Conservation (phyloP, 2,329 filamentous ascomycete species). For the Chalaropsis thielavioides region DNA sequence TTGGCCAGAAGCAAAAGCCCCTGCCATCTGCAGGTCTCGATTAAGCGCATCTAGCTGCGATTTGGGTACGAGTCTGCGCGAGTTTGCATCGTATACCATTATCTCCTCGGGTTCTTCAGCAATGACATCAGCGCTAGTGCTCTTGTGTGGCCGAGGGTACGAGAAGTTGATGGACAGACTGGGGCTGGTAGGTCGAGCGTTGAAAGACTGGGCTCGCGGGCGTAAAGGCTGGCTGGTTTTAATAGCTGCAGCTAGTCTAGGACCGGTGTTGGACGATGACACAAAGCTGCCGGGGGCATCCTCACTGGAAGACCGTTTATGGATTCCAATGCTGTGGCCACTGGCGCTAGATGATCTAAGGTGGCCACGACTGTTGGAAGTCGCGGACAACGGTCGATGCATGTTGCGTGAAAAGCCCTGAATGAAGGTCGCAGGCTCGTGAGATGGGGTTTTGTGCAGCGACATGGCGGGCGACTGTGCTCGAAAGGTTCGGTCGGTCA, state of each 20-base stretch:
- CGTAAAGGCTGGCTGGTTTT: constrained; percentile 22
- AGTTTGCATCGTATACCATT: constrained; percentile 51
- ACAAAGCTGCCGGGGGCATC: constrained; percentile 33
- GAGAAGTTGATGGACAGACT: constrained; percentile 46
- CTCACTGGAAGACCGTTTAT: constrained; percentile 31
- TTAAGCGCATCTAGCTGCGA: constrained; percentile 14
- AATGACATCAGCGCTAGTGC: constrained; percentile 29
- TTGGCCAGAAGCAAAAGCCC: constrained; percentile 28
- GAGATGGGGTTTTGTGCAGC: constrained; percentile 25
- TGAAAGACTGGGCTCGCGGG: constrained; percentile 32
- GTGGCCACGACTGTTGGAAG: constrained; percentile 11
- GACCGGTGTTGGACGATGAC: constrained; percentile 32
- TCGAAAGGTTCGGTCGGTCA: constrained; percentile 80
- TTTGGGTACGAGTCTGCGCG: constrained; percentile 44
- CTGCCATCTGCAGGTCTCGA: constrained; percentile 9
- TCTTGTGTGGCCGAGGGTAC: constrained; percentile 34
- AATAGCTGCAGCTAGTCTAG: constrained; percentile 19
- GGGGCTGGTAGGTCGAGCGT: constrained; percentile 30
- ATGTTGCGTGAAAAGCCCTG: neutral
- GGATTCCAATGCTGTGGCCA: constrained; percentile 30
- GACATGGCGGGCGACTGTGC: constrained; percentile 50
- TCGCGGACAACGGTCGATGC: neutral
- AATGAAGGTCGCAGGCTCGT: constrained; percentile 27
- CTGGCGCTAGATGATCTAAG: constrained; percentile 26
- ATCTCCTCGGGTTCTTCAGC: constrained; percentile 26